Evolutionary conservation across 2,329 filamentous ascomycete genomes (phyloP).

Genomic region (Penicillium palitans): DNA sequence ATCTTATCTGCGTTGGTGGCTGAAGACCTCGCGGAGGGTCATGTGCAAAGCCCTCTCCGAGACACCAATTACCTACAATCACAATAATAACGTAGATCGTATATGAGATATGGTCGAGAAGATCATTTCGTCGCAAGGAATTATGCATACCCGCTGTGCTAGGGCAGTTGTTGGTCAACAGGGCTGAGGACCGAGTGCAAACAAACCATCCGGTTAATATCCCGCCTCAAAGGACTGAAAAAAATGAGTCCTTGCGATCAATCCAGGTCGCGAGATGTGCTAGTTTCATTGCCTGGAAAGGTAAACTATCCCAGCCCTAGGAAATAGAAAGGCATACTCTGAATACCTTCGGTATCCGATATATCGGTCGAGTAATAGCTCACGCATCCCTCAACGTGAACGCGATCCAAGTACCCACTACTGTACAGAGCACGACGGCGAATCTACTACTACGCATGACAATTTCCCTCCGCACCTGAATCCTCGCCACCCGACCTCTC

Average conservation of each 20-base stretch:
- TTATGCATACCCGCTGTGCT: neutral
- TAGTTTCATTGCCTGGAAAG: neutral
- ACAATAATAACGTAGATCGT: neutral
- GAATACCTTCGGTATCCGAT: neutral
- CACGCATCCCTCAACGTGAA: neutral
- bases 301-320: neutral
- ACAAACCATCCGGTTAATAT: neutral
- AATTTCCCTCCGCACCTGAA: neutral
- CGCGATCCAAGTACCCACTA: neutral
- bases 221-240: neutral
- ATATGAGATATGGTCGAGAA: neutral
- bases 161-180: neutral
- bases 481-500: neutral
- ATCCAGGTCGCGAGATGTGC: neutral
- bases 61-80: neutral
- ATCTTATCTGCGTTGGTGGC: constrained; percentile 6
- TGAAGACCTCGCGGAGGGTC: neutral
- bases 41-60: neutral
- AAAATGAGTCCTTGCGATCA: neutral
- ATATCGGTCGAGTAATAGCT: neutral
- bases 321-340: neutral
- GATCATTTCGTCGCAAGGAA: neutral
- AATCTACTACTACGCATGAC: neutral
- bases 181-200: too few species aligned
- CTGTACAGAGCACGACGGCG: neutral